These are phyloP conservation scores for Ophiocordyceps camponoti-leonardi DNA, from an alignment of 2,329 filamentous ascomycete genomes.

Conservation along the genomic window DNA sequence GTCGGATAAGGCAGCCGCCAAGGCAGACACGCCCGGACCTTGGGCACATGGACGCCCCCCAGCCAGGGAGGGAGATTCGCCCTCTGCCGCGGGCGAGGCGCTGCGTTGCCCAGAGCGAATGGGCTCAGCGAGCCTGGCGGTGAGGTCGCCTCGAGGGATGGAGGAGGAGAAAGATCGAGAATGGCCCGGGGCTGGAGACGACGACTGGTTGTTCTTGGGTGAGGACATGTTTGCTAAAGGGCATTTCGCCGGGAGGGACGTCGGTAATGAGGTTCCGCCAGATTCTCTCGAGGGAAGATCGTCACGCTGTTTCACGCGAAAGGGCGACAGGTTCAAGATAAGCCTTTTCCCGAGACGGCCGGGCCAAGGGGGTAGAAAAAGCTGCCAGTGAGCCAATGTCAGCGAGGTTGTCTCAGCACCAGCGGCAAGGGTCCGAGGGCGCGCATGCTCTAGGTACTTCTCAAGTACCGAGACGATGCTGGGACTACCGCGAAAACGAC, in stretches of 20 bases:
- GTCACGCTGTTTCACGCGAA: not conserved
- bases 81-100: constrained; percentile 18
- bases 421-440: not conserved
- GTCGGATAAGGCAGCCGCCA: constrained; percentile 72
- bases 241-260: not conserved
- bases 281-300: not conserved
- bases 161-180: constrained; percentile 31
- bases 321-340: not conserved
- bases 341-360: not conserved
- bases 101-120: constrained; percentile 22
- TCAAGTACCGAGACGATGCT: not conserved
- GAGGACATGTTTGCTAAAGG: constrained; percentile 15
- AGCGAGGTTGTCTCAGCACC: not conserved
- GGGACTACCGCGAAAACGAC: not conserved
- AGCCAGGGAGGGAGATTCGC: constrained; percentile 41
- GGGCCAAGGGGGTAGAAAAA: not conserved
- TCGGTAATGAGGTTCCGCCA: too few species aligned
- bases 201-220: constrained; percentile 24
- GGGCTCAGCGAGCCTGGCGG: constrained; percentile 42
- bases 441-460: not conserved
- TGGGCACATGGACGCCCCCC: constrained; percentile 46
- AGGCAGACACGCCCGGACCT: constrained; percentile 70
- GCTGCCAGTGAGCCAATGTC: not conserved
- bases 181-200: constrained; percentile 24
- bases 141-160: constrained; percentile 39